Conservation (phyloP, 495 filamentous ascomycete species). For the Xylaria venustula region DNA sequence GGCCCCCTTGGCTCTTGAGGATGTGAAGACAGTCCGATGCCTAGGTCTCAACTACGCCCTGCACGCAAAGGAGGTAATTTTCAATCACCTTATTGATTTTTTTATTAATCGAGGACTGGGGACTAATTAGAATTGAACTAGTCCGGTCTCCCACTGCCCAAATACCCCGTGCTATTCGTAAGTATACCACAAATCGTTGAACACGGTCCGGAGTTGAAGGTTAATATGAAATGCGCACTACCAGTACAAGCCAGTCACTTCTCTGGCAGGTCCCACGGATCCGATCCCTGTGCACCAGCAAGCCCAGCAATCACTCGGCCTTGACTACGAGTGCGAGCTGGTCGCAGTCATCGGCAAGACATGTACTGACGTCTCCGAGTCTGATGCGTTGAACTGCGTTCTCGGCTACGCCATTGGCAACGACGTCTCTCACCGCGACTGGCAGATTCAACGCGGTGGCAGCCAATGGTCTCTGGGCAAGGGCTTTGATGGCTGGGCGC, state of each 20-base stretch:
- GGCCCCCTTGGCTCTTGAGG: conserved; percentile 63
- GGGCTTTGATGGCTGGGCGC: conserved; percentile 88
- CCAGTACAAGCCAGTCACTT: conserved; percentile 74
- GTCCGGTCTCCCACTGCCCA: conserved; percentile 70
- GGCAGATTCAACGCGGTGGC: conserved; percentile 76
- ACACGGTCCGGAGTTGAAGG: not conserved
- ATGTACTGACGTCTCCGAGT: conserved; percentile 64
- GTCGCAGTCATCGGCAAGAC: conserved; percentile 74
- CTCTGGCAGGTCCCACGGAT: conserved; percentile 67
- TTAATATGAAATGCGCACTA: not conserved
- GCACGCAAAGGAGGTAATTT: conserved; percentile 68
- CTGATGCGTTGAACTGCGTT: conserved; percentile 68
- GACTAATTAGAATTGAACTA: conserved; percentile 25
- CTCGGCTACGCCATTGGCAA: conserved; percentile 80
- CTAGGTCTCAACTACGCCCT: conserved; percentile 79
- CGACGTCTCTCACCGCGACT: conserved; percentile 80
- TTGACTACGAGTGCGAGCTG: conserved; percentile 87
- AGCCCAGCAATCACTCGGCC: conserved; percentile 39
- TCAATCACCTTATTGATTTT: not conserved
- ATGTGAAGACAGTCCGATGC: conserved; percentile 74
- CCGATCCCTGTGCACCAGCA: conserved; percentile 60
- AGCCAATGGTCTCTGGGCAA: conserved; percentile 83
- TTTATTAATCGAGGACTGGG: not conserved
- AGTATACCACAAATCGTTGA: conserved; percentile 17
- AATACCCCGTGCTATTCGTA: conserved; percentile 74